phyloP scores from a whole-genome alignment of 805 yeast species.

The Hanseniaspora occidentalis region DNA sequence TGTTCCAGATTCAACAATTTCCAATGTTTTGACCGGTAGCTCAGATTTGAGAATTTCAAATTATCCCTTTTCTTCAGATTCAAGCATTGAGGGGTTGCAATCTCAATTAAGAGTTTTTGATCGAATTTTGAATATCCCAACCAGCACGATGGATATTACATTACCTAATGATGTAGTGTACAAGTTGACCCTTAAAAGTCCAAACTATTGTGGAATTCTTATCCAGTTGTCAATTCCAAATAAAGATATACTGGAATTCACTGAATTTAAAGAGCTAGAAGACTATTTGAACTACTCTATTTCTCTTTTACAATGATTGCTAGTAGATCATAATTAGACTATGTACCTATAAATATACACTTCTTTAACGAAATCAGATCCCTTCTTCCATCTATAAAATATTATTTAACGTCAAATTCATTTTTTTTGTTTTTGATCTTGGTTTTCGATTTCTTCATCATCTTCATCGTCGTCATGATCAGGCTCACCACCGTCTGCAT shows the following conservation, averaged over 20 bases:
- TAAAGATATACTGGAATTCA: conserved; percentile 18
- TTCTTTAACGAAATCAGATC: too few species aligned
- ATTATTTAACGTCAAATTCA: too few species aligned
- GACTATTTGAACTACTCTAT: conserved; percentile 20
- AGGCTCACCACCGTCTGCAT: conserved; percentile 1
- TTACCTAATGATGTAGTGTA: conserved; percentile 10
- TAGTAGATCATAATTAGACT: neutral
- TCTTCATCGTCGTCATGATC: neutral
- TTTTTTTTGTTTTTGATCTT: neutral
- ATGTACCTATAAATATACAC: neutral
- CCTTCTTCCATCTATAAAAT: too few species aligned
- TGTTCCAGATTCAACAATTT: conserved; percentile 10
- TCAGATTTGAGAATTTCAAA: neutral
- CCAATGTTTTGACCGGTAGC: neutral
- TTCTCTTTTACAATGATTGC: neutral
- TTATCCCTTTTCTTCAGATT: conserved; percentile 7
- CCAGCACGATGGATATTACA: conserved; percentile 12
- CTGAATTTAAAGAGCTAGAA: conserved; percentile 24
- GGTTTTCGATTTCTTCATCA: neutral
- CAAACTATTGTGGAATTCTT: conserved; percentile 23
- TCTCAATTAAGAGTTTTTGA: conserved; percentile 17
- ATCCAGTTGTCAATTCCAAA: conserved; percentile 10
- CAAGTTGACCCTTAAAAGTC: conserved; percentile 14
- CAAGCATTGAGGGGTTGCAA: conserved; percentile 14
- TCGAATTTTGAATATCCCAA: conserved; percentile 13